Base-by-base conservation (phyloP, 768 basidiomycete genomes). In the Psilocybe cubensis region DNA sequence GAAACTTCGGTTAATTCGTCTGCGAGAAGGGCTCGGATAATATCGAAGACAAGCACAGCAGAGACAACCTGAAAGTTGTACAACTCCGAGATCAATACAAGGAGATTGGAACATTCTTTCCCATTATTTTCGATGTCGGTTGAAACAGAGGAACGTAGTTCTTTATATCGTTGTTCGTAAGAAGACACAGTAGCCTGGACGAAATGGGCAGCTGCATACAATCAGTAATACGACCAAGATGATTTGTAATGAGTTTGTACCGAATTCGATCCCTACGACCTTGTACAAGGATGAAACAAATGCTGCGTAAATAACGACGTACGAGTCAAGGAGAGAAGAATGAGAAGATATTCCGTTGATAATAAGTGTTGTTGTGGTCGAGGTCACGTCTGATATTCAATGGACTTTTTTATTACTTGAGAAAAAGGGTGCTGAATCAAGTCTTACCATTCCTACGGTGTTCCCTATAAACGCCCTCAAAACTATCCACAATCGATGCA, bases 31-130 rank as follows among this genome's bases (percentile, higher is more conserved):
- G 80, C 78, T 7, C 91, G 86, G 61, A 98, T 88, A 46, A 98
- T 70, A 67, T 98, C 97, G 72, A 94, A 98, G 45, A 98, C 75
- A n/a, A 98, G 79, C 10, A 89, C 75, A 55, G 87, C 93, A 2
- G 92, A 92, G 52, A 98, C 83, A 21, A 98, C 92, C 74, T 94
- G 92, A 68, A 98, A 95, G 69, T 98, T 98, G 77, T 98, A 98
- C 18, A 99, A 76, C 68, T 98, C 95, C 2, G 94, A 91, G 20
- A 98, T 74, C 21, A 98, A 82, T 1, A 92, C 84, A 40, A 96
- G 81, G 29, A 99, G 74, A 69, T 99, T 98, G 9, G 90, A 86
- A 62, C 87, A 87, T 68, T 96, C 93, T 73, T 98, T 99, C 27
- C 94, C 92, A 5, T 75, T 70, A 1, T 73, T 76, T 20, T 78